Conservation (phyloP, 2,329 filamentous ascomycete species). For the Calonectria pseudoturangicola region DNA sequence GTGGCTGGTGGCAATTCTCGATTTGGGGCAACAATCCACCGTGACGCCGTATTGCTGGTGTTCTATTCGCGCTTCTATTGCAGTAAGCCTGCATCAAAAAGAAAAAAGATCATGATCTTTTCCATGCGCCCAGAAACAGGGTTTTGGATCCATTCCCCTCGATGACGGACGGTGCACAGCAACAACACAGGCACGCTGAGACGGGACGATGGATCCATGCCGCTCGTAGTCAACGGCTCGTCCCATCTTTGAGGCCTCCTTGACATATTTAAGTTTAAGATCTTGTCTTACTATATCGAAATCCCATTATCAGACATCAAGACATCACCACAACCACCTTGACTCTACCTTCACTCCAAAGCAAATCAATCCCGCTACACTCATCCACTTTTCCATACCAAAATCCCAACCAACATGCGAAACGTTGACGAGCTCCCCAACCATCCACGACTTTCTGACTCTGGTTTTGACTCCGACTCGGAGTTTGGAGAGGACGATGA, state of each 20-base stretch:
- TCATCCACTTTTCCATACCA: not conserved
- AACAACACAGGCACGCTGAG: not conserved
- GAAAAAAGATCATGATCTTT: slow-evolving; percentile 7
- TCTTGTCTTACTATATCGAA: not conserved
- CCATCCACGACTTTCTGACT: not conserved
- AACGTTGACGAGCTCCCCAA: not conserved
- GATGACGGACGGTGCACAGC: slow-evolving; percentile 6
- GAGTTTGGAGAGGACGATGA: slow-evolving; percentile 19
- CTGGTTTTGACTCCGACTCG: not conserved
- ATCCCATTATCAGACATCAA: not conserved
- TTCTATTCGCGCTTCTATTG: slow-evolving; percentile 1
- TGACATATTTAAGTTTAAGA: not conserved
- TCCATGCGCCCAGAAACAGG: not conserved
- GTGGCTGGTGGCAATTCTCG: slow-evolving; percentile 14
- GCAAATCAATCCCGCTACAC: not conserved
- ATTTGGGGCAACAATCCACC: slow-evolving; percentile 10
- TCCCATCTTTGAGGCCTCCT: slow-evolving; percentile 18
- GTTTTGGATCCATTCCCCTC: not conserved
- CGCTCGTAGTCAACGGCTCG: not conserved
- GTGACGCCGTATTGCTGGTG: no score
- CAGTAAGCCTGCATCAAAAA: not conserved
- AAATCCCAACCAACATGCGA: not conserved
- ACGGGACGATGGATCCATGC: slow-evolving; percentile 16
- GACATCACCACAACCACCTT: not conserved
- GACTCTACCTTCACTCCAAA: not conserved